phyloP scores from a whole-genome alignment of 177 flowering plant species.

The Vitis hybrid region DNA sequence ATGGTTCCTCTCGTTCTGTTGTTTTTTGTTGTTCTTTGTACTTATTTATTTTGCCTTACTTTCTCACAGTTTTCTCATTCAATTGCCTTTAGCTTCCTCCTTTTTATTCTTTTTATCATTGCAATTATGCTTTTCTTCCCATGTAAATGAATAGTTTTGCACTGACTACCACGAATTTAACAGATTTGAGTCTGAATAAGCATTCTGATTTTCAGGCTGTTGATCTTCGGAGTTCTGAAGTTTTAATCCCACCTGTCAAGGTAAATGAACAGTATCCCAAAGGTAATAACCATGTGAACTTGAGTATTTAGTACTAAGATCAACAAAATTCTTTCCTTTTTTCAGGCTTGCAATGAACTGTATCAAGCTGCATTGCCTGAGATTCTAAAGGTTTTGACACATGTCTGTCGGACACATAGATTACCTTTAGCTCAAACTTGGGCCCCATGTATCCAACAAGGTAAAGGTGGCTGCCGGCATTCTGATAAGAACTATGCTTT shows the following conservation, averaged over 20 bases:
- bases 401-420: constrained; percentile 33
- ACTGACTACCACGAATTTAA: neutral
- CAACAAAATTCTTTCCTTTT: neutral
- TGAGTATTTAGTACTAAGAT: constrained; percentile 1
- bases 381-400: constrained; percentile 36
- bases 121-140: no score
- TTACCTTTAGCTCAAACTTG: constrained; percentile 62
- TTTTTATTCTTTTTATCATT: neutral
- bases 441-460: constrained; percentile 45
- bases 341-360: constrained; percentile 27
- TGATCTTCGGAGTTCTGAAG: constrained; percentile 70
- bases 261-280: constrained; percentile 25
- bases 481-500: constrained; percentile 26
- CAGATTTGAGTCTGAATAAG: constrained; percentile 1
- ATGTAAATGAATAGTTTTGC: no score
- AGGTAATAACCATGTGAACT: neutral
- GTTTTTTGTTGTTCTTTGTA: neutral
- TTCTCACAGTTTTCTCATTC: neutral
- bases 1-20: neutral
- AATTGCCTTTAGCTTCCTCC: neutral
- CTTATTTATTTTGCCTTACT: neutral
- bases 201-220: constrained; percentile 63
- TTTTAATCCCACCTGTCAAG: constrained; percentile 39
- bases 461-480: constrained; percentile 32
- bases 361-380: constrained; percentile 36